A percentile compares a stretch with the other conserved stretches of the same genome.
Evolutionary conservation across 495 filamentous ascomycete genomes (phyloP).

Genomic region (Tetracladium setigerum): DNA sequence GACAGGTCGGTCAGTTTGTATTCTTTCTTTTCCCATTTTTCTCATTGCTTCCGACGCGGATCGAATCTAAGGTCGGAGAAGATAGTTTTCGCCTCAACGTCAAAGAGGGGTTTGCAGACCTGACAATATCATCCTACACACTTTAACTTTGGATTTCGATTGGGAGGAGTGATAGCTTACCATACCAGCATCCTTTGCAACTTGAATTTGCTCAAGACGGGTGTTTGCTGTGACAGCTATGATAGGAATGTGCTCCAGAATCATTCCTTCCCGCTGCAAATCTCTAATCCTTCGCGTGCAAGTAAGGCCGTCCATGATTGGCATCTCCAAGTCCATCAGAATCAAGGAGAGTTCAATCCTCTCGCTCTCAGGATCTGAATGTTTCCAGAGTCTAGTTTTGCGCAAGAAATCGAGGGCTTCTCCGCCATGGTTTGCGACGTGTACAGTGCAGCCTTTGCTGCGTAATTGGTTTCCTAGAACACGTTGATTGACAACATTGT

Average conservation of each 20-base stretch:
- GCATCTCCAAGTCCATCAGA: constrained; percentile 86
- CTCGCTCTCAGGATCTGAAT: constrained; percentile 13
- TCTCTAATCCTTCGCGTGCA: constrained; percentile 60
- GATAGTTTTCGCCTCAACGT: too few relatives aligned
- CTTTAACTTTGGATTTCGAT: not conserved
- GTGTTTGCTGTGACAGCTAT: constrained; percentile 79
- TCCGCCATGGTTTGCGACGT: constrained; percentile 65
- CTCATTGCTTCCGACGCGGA: too few relatives aligned
- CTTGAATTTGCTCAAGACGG: constrained; percentile 54
- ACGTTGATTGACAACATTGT: constrained; percentile 70
- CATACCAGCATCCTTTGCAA: constrained; percentile 42
- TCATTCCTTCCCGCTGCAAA: constrained; percentile 44
- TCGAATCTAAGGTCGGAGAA: too few relatives aligned
- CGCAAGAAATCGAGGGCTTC: constrained; percentile 60
- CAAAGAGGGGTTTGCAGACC: too few relatives aligned
- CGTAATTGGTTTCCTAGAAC: constrained; percentile 57
- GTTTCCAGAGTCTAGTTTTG: constrained; percentile 16
- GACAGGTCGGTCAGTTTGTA: too few relatives aligned
- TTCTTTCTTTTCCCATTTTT: too few relatives aligned
- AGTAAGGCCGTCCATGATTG: constrained; percentile 71
- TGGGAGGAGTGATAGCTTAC: constrained; percentile 24
- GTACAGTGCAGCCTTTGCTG: constrained; percentile 54
- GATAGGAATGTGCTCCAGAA: constrained; percentile 60
- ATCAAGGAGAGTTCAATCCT: constrained; percentile 52
- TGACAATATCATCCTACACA: not conserved